Percentiles rank a stretch among this genome's conserved stretches.
Conservation (phyloP, 345 rosid genomes). For the Diplotaxis tenuifolia region DNA sequence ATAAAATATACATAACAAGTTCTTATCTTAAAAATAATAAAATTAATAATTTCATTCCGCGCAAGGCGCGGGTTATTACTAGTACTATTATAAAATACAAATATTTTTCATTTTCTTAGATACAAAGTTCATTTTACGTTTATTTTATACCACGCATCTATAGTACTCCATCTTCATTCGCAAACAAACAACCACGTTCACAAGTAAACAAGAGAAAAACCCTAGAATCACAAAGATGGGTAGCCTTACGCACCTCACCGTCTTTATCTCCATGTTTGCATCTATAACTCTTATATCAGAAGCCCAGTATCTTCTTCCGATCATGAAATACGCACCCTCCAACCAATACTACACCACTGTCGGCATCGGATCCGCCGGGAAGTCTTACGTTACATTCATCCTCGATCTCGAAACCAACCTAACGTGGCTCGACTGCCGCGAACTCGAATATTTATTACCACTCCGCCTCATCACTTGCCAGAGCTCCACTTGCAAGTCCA, state of each 20-base stretch:
- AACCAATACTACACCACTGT: conserved; percentile 45
- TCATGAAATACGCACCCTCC: conserved; percentile 40
- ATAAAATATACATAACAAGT: too few relatives aligned
- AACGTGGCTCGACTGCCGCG: conserved; percentile 32
- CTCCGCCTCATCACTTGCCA: conserved; percentile 21
- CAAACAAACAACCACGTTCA: conserved; percentile 9
- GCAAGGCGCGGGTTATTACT: too few relatives aligned
- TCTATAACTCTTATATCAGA: background rate
- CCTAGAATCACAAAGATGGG: background rate
- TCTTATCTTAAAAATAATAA: too few relatives aligned
- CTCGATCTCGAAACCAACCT: conserved; percentile 26
- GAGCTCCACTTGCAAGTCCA: conserved; percentile 18
- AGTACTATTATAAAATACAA: background rate
- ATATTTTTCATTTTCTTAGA: background rate
- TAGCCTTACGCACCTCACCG: background rate
- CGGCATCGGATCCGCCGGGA: conserved; percentile 30
- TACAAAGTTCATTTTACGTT: background rate
- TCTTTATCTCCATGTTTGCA: background rate
- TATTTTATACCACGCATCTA: background rate
- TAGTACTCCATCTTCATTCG: background rate
- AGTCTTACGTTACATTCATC: conserved; percentile 26
- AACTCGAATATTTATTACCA: conserved; percentile 14
- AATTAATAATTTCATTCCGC: too few relatives aligned
- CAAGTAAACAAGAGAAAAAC: background rate
- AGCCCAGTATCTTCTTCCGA: conserved; percentile 35